Evolutionary conservation across 1,284 basidiomycete genomes (phyloP).

Genomic region (Fistulina hepatica): DNA sequence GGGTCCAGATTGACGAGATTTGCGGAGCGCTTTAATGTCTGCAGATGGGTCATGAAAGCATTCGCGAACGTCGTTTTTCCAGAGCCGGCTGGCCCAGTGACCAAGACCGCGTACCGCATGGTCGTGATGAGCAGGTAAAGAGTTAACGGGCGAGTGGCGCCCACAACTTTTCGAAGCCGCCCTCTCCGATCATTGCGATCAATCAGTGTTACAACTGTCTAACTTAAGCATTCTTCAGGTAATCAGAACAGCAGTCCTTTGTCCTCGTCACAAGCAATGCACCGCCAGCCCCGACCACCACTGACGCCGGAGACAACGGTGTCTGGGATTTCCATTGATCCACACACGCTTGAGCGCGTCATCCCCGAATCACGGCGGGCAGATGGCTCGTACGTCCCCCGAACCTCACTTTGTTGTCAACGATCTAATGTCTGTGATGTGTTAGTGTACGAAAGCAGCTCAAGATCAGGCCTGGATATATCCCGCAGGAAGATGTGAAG

Average conservation of each 20-base stretch:
- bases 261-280: too few species aligned
- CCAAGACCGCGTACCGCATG: slow-evolving; percentile 87
- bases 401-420: slow-evolving; percentile 2
- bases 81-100: slow-evolving; percentile 85
- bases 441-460: slow-evolving; percentile 78
- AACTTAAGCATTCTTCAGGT: too few species aligned
- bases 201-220: too few species aligned
- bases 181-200: too few species aligned
- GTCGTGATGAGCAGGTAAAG: slow-evolving; percentile 4
- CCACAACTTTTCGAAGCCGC: too few species aligned
- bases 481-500: slow-evolving; percentile 86
- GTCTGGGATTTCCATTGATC: slow-evolving; percentile 78
- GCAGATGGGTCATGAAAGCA: slow-evolving; percentile 86
- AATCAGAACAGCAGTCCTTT: too few species aligned
- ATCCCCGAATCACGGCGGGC: slow-evolving; percentile 75
- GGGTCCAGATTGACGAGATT: slow-evolving; percentile 98
- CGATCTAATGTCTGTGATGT: slow-evolving; percentile 6
- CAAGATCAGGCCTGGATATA: slow-evolving; percentile 88
- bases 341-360: slow-evolving; percentile 74
- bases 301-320: slow-evolving; percentile 57
- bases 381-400: slow-evolving; percentile 3
- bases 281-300: slow-evolving; percentile 65
- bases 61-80: slow-evolving; percentile 96
- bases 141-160: slow-evolving; percentile 3
- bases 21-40: slow-evolving; percentile 70